Evolutionary conservation across 1,284 basidiomycete genomes (phyloP).

Genomic region (Leccinum subrobustum): DNA sequence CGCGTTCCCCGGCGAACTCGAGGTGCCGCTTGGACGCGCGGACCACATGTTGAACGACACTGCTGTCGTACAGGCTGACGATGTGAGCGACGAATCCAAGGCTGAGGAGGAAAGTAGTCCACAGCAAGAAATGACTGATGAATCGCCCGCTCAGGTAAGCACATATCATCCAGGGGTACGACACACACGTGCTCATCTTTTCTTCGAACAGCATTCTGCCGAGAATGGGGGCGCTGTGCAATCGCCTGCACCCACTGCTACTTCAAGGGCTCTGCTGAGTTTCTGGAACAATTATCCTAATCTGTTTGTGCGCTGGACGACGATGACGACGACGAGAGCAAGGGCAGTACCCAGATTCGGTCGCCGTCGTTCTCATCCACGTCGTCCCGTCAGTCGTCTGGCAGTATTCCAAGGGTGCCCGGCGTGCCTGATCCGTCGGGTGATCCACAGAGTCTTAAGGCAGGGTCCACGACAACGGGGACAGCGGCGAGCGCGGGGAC

Average conservation of each 20-base stretch:
- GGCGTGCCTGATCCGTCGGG: constrained; percentile 15
- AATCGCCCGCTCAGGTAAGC: constrained; percentile 18
- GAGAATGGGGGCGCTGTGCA: constrained; percentile 30
- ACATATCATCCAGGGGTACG: neutral
- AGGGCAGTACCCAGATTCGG: constrained; percentile 7
- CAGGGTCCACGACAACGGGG: neutral
- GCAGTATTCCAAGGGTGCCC: constrained; percentile 20
- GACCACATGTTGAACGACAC: constrained; percentile 51
- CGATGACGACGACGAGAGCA: constrained; percentile 17
- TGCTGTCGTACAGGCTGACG: constrained; percentile 15
- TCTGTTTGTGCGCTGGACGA: constrained; percentile 39
- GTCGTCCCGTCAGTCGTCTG: constrained; percentile 29
- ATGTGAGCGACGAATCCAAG: constrained; percentile 31
- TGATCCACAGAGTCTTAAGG: constrained; percentile 12
- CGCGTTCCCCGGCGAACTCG: constrained; percentile 59
- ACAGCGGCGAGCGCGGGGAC: neutral
- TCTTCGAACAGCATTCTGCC: constrained; percentile 20
- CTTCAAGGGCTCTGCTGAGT: constrained; percentile 37
- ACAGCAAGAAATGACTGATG: constrained; percentile 23
- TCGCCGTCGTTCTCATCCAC: constrained; percentile 20
- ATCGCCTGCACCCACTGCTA: constrained; percentile 5
- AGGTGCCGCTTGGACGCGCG: constrained; percentile 61
- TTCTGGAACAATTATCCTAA: constrained; percentile 48
- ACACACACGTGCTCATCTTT: neutral
- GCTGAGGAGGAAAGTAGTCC: constrained; percentile 32